Base-by-base conservation (phyloP, 257 asterid species). In the Salvia hispanica region DNA sequence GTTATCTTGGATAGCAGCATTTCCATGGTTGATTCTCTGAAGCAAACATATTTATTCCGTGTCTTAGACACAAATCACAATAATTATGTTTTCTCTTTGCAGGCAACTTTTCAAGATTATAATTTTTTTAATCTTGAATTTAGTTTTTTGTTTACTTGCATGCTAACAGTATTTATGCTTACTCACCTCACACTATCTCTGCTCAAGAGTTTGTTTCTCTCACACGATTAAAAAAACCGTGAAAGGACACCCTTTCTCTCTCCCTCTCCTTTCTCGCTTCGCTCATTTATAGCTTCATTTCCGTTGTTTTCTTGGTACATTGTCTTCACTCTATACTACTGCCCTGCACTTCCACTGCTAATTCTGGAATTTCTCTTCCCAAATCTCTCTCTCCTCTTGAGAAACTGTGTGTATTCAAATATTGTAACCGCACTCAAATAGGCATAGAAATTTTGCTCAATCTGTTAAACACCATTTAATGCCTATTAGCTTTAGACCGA, bases 121-220 rank as follows among this genome's bases (percentile, higher is more conserved):
- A 14, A 44, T 8, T 57, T 57, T 45, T 52, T 15, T 36, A 61
- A 58, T 18, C 65, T 58, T 57, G 70, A 61, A 58, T 81, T 64
- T 39, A 47, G 39, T 58, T 33, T 4, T 25, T 70, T 62, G 69
- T 28, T 55, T 75, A 54, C 4, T 71, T 70, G 80, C 74, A 64
- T 73, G 80, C 28, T 37, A 56, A 46, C 71, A 31, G 67, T 76
- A 61, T 73, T 70, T 78, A 81, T 72, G 81, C 86, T 61, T 72
- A 72, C 79, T 78, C 83, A 73, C 62, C 76, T 52, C 77, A 46
- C 81, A 65, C 72, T 63, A 60, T 62, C 81, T 81, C 72, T 56
- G 37, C 73, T 59, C 75, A 62, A 11, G 50, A 54, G 70, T 71
- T 74, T 52, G 72, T 70, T 72, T 64, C 75, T 54, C 70, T 62